Evolutionary conservation across 345 rosid species (phyloP).

Genomic region (Mangifera indica): DNA sequence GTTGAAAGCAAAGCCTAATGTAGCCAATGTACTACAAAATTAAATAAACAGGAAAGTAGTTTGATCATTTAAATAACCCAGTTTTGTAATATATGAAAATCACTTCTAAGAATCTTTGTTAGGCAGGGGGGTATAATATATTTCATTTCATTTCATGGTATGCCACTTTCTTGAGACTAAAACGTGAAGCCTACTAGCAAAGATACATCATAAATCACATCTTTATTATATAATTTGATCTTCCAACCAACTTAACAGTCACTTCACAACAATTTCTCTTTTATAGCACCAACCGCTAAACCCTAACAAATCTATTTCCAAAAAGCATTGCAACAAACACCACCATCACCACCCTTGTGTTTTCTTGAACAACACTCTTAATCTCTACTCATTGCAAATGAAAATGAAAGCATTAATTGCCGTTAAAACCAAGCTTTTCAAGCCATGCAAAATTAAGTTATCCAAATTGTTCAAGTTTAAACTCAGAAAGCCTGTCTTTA

Average conservation of each 20-base stretch:
- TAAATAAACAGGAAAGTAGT: too few relatives aligned
- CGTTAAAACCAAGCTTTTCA: constrained; percentile 61
- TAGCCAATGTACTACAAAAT: too few relatives aligned
- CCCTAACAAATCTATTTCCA: too few relatives aligned
- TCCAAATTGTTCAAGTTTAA: constrained; percentile 42
- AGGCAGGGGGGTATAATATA: too few relatives aligned
- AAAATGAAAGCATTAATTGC: constrained; percentile 55
- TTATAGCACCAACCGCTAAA: constrained; percentile 14
- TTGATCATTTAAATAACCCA: too few relatives aligned
- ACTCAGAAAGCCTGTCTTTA: constrained; percentile 47
- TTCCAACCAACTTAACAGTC: not conserved
- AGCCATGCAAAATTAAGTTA: constrained; percentile 43
- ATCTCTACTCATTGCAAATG: constrained; percentile 31
- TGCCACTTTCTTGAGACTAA: constrained; percentile 10
- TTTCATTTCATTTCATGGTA: not conserved
- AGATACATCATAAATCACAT: not conserved
- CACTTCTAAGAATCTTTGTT: too few relatives aligned
- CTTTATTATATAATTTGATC: too few relatives aligned
- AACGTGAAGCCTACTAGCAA: not conserved
- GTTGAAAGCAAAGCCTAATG: too few relatives aligned
- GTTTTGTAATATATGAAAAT: too few relatives aligned
- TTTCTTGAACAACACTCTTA: constrained; percentile 30
- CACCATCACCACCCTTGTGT: constrained; percentile 11
- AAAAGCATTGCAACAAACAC: not conserved
- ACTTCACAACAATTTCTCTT: not conserved